Evolutionary conservation across 78 protist species (phyloP), one percentile per base, ranked within the genome.

Genomic region (Emiliania huxleyi): DNA sequence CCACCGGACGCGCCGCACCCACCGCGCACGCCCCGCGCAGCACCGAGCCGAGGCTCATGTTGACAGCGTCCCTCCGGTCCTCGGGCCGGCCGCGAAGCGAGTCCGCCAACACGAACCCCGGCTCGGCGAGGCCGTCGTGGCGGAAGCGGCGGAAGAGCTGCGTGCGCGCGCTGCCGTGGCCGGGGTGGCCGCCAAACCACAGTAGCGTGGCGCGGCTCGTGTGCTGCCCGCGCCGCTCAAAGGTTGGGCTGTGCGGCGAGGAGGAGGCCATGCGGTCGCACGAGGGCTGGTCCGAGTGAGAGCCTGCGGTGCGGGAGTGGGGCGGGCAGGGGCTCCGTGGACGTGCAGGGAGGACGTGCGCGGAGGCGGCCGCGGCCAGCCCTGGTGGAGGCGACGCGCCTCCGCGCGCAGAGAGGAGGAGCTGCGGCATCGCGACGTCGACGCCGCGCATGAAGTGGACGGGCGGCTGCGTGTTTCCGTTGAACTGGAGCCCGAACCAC

Each of bases 371-470:
- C n/a, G n/a, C n/a, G n/a, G n/a, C n/a, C n/a, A n/a, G n/a, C n/a
- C n/a, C n/a, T n/a, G n/a, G n/a, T n/a, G n/a, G n/a, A n/a, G n/a
- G n/a, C n/a, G n/a, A n/a, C n/a, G n/a, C n/a, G 71, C 71, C 81
- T 6, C 81, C 81, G 42, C 42, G 29, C 81, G 5, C 5, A 22
- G n/a, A 40, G 15, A 71, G 81, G 40, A 71, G 42, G 40, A 71
- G 81, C 42, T 71, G 81, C 81, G 81, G 81, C 12, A 71, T 29
- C 19, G 22, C 81, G 81, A 71, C 42, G 81, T 71, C 81, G 81
- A 4, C n/a, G n/a, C 81, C 81, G 15, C 81, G 81, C 43, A 4
- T 6, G 42, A 71, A 71, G 42, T 1, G n/a, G 29, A 71, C 81
- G 21, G 81, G 81, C 37, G 42, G n/a, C n/a, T 22, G 19, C 42